These are phyloP conservation scores for Chlorencoelia australis DNA, from an alignment of 2,329 filamentous ascomycete genomes.

Conservation along the genomic window DNA sequence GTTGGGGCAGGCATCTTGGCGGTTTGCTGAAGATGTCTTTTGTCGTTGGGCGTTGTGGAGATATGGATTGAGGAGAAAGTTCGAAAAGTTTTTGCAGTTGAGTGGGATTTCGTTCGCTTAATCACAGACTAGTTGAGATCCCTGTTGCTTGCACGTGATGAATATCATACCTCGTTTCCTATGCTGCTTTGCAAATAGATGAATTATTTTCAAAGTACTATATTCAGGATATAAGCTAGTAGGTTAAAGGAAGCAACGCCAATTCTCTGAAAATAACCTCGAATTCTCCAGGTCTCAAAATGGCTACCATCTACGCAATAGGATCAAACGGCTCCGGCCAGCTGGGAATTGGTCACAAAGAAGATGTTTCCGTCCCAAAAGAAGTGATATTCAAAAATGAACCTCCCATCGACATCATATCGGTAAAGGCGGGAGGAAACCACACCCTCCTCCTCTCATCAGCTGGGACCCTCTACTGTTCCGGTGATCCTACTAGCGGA, in stretches of 20 bases:
- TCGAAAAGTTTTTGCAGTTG: too few species aligned
- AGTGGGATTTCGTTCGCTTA: too few species aligned
- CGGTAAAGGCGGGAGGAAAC: slow-evolving; percentile 60
- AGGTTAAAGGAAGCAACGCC: background rate
- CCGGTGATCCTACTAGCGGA: slow-evolving; percentile 48
- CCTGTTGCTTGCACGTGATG: too few species aligned
- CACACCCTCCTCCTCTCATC: slow-evolving; percentile 68
- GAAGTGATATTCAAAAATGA: slow-evolving; percentile 44
- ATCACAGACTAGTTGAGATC: too few species aligned
- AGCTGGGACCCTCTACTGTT: slow-evolving; percentile 51
- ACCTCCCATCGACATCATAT: slow-evolving; percentile 28
- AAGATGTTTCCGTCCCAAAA: slow-evolving; percentile 60
- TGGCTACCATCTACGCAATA: slow-evolving; percentile 53
- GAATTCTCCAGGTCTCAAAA: slow-evolving; percentile 16
- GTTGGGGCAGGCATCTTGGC: slow-evolving; percentile 42
- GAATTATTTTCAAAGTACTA: slow-evolving; percentile 9
- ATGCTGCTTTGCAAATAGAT: too few species aligned
- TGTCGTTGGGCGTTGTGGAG: too few species aligned
- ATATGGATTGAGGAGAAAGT: too few species aligned
- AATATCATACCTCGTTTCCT: too few species aligned
- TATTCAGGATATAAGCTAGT: background rate
- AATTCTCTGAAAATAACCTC: too few species aligned
- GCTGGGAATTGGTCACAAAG: slow-evolving; percentile 58
- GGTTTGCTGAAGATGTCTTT: slow-evolving; percentile 34
- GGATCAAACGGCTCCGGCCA: slow-evolving; percentile 73